A percentile compares a stretch with the other conserved stretches of the same genome.
Conservation (phyloP, 768 basidiomycete species). For the Xerocomellus dryophilus region DNA sequence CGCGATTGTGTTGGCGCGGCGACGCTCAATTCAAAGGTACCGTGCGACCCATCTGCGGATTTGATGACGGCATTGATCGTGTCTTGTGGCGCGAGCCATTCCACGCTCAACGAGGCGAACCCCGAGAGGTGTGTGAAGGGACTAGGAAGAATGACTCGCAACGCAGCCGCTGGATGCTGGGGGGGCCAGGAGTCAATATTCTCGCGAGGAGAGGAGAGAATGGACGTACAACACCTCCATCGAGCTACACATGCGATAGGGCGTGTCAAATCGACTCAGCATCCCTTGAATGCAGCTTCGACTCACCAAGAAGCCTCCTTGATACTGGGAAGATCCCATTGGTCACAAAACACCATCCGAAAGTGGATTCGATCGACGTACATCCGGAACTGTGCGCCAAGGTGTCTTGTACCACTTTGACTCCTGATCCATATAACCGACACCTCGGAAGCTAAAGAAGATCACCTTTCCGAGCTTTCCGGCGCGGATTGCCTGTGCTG, state of each 20-base stretch:
- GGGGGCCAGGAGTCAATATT: not conserved
- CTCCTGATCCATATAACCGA: slow-evolving; percentile 55
- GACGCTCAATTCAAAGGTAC: slow-evolving; percentile 61
- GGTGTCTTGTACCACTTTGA: slow-evolving; percentile 78
- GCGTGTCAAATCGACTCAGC: not conserved
- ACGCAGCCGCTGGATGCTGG: slow-evolving; percentile 64
- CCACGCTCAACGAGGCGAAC: slow-evolving; percentile 64
- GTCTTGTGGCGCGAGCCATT: slow-evolving; percentile 75
- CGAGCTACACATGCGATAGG: slow-evolving; percentile 46
- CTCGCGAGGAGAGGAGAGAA: not conserved
- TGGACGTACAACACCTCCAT: slow-evolving; percentile 69
- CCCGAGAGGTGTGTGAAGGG: slow-evolving; percentile 55
- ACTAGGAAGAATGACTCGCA: slow-evolving; percentile 57
- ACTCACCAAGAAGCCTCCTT: slow-evolving; percentile 79
- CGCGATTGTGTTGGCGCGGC: slow-evolving; percentile 50
- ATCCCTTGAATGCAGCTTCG: not conserved
- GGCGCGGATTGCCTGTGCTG: slow-evolving; percentile 45
- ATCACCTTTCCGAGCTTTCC: slow-evolving; percentile 72
- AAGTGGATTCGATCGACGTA: slow-evolving; percentile 34
- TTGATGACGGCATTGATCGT: slow-evolving; percentile 62
- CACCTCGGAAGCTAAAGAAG: slow-evolving; percentile 58
- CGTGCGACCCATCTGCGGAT: slow-evolving; percentile 49
- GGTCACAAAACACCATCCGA: not conserved
- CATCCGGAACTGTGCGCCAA: slow-evolving; percentile 82
- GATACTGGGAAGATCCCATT: slow-evolving; percentile 41